Percentiles rank a stretch among this genome's conserved stretches.
These are phyloP conservation scores for Debaryomycetaceae sp. DNA, from an alignment of 1,139 yeast species.

Conservation along the genomic window DNA sequence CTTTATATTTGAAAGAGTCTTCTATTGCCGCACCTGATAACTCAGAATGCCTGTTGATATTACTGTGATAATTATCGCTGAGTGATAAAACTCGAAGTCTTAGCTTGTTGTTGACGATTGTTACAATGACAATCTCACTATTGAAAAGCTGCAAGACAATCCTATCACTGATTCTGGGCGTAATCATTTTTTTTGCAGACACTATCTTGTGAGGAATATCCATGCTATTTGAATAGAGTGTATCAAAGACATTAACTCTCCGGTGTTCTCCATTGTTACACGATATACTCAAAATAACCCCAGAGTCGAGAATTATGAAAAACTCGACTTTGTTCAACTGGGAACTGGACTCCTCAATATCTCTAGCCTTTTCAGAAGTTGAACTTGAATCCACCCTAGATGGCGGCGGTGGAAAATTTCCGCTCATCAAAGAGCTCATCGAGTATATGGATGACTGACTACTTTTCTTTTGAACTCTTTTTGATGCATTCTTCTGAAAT, in stretches of 20 bases:
- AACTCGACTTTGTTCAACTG: conserved; percentile 26
- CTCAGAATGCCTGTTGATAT: conserved; percentile 1
- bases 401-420: conserved; percentile 32
- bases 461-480: conserved; percentile 16
- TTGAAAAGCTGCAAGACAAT: conserved; percentile 54
- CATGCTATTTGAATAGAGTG: conserved; percentile 17
- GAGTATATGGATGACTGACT: conserved; percentile 25
- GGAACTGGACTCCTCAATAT: conserved; percentile 7
- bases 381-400: conserved; percentile 2
- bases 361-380: conserved; percentile 1
- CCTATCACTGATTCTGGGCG: conserved; percentile 76
- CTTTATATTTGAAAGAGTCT: neutral
- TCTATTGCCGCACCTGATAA: neutral
- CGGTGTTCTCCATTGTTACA: conserved; percentile 45
- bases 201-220: conserved; percentile 24
- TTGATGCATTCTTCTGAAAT: conserved; percentile 8
- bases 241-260: conserved; percentile 19
- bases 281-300: conserved; percentile 44
- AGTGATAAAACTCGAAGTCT: conserved; percentile 49
- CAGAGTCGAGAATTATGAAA: conserved; percentile 36
- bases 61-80: conserved; percentile 47
- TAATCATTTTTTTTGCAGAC: conserved; percentile 53
- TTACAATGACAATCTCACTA: conserved; percentile 57
- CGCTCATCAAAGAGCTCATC: conserved; percentile 21
- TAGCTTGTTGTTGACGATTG: conserved; percentile 67